Evolutionary conservation across 2,329 filamentous ascomycete genomes (phyloP).

Genomic region (Cordyceps pruinosa): DNA sequence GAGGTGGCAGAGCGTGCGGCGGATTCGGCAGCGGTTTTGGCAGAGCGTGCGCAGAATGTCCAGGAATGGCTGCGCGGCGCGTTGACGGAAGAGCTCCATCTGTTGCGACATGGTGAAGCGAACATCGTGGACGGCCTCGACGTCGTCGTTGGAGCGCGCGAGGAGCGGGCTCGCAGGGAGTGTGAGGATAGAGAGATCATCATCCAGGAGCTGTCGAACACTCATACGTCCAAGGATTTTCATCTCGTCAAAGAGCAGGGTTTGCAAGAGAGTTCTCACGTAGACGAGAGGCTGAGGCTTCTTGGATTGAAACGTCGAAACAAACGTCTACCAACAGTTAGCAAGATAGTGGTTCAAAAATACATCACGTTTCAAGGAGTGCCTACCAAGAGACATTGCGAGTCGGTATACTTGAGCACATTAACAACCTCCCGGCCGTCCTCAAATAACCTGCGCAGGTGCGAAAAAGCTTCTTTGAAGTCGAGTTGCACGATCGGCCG

Average conservation of each 20-base stretch:
- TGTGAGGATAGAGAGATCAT: constrained; percentile 72
- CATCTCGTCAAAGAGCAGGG: constrained; percentile 67
- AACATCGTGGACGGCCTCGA: constrained; percentile 67
- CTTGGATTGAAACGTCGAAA: constrained; percentile 67
- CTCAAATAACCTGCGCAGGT: constrained; percentile 62
- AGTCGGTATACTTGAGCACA: constrained; percentile 60
- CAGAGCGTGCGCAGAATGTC: constrained; percentile 80
- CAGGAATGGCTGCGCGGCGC: constrained; percentile 64
- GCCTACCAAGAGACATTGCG: constrained; percentile 62
- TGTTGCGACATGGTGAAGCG: constrained; percentile 64
- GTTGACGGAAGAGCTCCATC: constrained; percentile 62
- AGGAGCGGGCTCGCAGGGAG: constrained; percentile 66
- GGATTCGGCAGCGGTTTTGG: constrained; percentile 82
- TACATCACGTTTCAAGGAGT: neutral
- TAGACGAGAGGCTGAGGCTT: constrained; percentile 80
- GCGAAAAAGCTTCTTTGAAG: constrained; percentile 62
- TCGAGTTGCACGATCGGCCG: constrained; percentile 76
- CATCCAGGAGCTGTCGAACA: constrained; percentile 68
- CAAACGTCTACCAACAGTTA: constrained; percentile 51
- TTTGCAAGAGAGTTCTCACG: constrained; percentile 71
- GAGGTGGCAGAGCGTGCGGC: constrained; percentile 81
- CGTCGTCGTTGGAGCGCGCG: constrained; percentile 65
- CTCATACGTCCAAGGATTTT: constrained; percentile 60
- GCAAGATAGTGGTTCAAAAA: neutral
- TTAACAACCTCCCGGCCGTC: constrained; percentile 65